Evolutionary conservation across 345 rosid genomes (phyloP).

Genomic region (Ailanthus altissimus): DNA sequence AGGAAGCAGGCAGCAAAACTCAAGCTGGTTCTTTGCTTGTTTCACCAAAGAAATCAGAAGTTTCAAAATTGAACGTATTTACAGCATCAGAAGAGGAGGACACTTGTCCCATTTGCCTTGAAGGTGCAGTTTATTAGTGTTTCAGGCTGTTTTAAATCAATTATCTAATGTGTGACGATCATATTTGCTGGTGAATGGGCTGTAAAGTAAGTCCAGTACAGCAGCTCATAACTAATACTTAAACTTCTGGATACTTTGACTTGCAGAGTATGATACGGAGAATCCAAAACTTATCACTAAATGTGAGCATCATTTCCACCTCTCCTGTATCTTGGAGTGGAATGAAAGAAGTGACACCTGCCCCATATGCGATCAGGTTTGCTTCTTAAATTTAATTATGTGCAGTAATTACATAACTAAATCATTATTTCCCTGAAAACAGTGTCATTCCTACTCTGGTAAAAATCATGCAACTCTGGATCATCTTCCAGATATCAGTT

Average conservation of each 20-base stretch:
- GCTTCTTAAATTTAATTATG: slow-evolving; percentile 12
- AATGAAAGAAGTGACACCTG: slow-evolving; percentile 87
- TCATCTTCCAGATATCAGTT: not conserved
- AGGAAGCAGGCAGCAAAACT: slow-evolving; percentile 49
- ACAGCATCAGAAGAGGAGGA: slow-evolving; percentile 66
- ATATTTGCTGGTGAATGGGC: slow-evolving; percentile 7
- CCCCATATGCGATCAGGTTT: slow-evolving; percentile 90
- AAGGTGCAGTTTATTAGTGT: slow-evolving; percentile 47
- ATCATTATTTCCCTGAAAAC: not conserved
- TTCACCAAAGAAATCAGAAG: slow-evolving; percentile 53
- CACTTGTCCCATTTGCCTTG: slow-evolving; percentile 82
- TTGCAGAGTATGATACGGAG: slow-evolving; percentile 76
- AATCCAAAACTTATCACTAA: slow-evolving; percentile 78
- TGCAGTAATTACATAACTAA: not conserved
- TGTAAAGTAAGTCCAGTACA: not conserved
- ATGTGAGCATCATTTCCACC: slow-evolving; percentile 87
- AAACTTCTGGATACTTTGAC: slow-evolving; percentile 14
- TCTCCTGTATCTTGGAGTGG: slow-evolving; percentile 89
- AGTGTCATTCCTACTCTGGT: not conserved
- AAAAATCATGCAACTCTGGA: slow-evolving; percentile 8
- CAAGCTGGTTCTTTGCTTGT: slow-evolving; percentile 44
- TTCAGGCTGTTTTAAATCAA: slow-evolving; percentile 1
- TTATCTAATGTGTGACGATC: slow-evolving; percentile 11
- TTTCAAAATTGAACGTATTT: slow-evolving; percentile 40
- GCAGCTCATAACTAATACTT: slow-evolving; percentile 17